These are phyloP conservation scores for Penicillium janthinellum DNA, from an alignment of 2,329 filamentous ascomycete species.

Conservation along the genomic window DNA sequence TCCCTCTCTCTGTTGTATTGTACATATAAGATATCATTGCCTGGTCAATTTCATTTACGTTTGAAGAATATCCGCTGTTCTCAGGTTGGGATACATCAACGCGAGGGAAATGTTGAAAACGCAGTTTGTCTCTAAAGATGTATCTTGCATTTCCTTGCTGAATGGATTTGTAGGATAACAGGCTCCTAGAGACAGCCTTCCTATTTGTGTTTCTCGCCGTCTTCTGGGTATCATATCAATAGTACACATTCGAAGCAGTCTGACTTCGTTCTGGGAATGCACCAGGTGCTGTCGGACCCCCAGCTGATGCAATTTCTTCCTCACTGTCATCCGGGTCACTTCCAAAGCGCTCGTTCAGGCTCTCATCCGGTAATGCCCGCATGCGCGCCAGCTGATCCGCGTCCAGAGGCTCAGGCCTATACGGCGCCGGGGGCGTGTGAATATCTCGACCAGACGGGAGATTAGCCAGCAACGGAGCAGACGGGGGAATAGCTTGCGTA, in stretches of 20 bases:
- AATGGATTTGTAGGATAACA: too few relatives aligned
- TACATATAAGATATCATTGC: slow-evolving; percentile 35
- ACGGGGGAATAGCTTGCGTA: slow-evolving; percentile 73
- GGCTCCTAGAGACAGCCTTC: too few relatives aligned
- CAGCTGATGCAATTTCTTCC: slow-evolving; percentile 27
- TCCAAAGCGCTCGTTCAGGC: slow-evolving; percentile 36
- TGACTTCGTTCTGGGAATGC: slow-evolving; percentile 40
- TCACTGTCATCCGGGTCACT: slow-evolving; percentile 52
- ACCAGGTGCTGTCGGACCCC: slow-evolving; percentile 31
- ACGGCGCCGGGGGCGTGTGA: slow-evolving; percentile 67
- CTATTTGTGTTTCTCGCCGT: not conserved
- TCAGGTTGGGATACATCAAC: too few relatives aligned
- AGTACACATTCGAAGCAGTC: slow-evolving; percentile 37
- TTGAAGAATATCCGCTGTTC: slow-evolving; percentile 1
- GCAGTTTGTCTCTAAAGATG: not conserved
- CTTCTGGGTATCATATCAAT: slow-evolving; percentile 24
- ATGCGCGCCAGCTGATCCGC: slow-evolving; percentile 61
- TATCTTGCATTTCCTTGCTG: too few relatives aligned
- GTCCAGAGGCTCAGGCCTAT: slow-evolving; percentile 66
- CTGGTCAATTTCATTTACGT: slow-evolving; percentile 26
- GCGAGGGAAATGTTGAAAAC: not conserved
- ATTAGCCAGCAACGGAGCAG: slow-evolving; percentile 69
- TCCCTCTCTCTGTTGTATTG: slow-evolving; percentile 27
- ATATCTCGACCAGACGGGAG: slow-evolving; percentile 91
- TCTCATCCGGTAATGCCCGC: slow-evolving; percentile 58